Percentiles rank a stretch among this genome's conserved stretches.
phyloP scores from a whole-genome alignment of 2,329 filamentous ascomycete species.

The Colletotrichum sp. region DNA sequence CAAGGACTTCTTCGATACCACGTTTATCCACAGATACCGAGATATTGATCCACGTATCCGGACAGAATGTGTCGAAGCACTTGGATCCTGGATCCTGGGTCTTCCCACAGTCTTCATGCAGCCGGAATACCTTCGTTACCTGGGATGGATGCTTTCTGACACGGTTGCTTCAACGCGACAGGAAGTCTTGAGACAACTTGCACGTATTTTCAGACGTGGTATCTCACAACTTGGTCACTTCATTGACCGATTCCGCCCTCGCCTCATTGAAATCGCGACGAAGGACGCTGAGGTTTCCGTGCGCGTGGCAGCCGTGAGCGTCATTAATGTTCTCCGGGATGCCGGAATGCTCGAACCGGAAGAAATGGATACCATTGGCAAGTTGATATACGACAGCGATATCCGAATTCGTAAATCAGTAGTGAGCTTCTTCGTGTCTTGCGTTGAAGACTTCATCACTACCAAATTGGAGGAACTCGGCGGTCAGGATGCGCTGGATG shows the following conservation, averaged over 20 bases:
- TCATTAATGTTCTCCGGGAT: constrained; percentile 82
- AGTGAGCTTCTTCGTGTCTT: constrained; percentile 87
- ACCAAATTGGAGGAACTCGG: constrained; percentile 83
- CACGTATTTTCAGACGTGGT: constrained; percentile 78
- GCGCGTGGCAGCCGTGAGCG: constrained; percentile 78
- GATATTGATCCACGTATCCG: constrained; percentile 91
- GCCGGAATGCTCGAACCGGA: constrained; percentile 87
- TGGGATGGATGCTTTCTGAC: constrained; percentile 96
- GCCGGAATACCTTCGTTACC: constrained; percentile 86
- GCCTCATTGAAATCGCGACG: constrained; percentile 91
- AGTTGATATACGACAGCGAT: constrained; percentile 89
- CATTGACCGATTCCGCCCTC: constrained; percentile 86
- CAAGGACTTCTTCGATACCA: constrained; percentile 86
- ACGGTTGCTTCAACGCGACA: constrained; percentile 73
- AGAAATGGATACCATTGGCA: constrained; percentile 88
- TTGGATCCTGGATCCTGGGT: constrained; percentile 87
- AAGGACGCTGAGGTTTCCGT: constrained; percentile 83
- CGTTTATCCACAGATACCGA: constrained; percentile 95
- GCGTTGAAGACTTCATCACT: constrained; percentile 82
- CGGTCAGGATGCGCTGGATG: constrained; percentile 77
- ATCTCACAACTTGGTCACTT: constrained; percentile 88
- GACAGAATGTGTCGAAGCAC: constrained; percentile 83
- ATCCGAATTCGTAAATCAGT: constrained; percentile 85
- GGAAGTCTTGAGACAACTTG: constrained; percentile 87
- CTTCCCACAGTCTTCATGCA: constrained; percentile 91